phyloP scores from a whole-genome alignment of 192 early-diverging fungal genomes.

The Polychytrium aggregatum region DNA sequence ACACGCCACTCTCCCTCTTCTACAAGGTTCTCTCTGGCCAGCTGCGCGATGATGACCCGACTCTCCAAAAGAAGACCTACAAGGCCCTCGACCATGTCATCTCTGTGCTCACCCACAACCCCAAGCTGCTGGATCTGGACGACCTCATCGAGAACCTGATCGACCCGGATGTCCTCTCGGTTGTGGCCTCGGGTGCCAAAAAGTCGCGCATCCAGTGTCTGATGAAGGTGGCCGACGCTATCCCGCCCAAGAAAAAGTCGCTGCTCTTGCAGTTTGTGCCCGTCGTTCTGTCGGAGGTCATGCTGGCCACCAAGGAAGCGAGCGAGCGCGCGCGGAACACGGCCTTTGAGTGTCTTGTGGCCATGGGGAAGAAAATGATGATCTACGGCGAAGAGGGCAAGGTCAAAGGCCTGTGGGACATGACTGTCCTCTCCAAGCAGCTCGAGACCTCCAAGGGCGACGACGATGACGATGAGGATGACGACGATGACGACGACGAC shows the following conservation, averaged over 20 bases:
- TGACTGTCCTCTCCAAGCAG: background rate
- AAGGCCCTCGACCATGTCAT: conserved; percentile 64
- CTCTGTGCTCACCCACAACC: no score
- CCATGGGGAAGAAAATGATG: conserved; percentile 83
- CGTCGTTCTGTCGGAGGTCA: conserved; percentile 77
- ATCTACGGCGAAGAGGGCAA: conserved; percentile 1
- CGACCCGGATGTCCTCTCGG: conserved; percentile 49
- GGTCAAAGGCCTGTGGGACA: conserved; percentile 3
- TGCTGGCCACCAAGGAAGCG: conserved; percentile 85
- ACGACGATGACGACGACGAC: conserved; percentile 7
- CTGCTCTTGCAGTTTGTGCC: conserved; percentile 74
- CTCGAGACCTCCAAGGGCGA: background rate
- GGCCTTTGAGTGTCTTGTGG: conserved; percentile 75
- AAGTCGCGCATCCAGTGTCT: conserved; percentile 69
- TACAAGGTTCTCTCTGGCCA: conserved; percentile 37
- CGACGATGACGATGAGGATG: conserved; percentile 13
- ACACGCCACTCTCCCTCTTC: conserved; percentile 24
- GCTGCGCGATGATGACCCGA: conserved; percentile 55
- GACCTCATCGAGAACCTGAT: conserved; percentile 40
- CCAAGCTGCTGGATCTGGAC: conserved; percentile 11
- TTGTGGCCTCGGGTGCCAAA: conserved; percentile 60
- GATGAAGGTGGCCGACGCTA: conserved; percentile 44
- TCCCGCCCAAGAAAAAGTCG: conserved; percentile 40
- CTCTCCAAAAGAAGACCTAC: conserved; percentile 92
- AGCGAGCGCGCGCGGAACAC: conserved; percentile 75